Evolutionary conservation across 2,329 filamentous ascomycete species (phyloP).

Genomic region (Sporothrix pallida): DNA sequence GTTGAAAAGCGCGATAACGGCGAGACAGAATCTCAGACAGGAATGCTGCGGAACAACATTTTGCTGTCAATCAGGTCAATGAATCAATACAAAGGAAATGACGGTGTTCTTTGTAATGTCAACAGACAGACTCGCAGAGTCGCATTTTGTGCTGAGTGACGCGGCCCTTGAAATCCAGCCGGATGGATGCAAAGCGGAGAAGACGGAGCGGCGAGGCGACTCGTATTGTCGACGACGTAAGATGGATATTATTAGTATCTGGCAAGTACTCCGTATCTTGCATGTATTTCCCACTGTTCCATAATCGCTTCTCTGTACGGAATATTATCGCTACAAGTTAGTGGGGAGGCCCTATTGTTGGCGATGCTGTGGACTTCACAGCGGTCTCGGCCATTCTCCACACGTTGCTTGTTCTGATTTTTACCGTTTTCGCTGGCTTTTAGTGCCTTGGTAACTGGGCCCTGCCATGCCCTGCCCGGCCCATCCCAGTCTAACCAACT

Average conservation of each 20-base stretch:
- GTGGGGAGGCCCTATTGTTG: background rate
- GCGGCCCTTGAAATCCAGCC: background rate
- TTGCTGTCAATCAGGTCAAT: background rate
- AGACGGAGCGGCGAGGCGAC: background rate
- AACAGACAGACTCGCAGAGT: background rate
- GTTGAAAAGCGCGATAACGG: background rate
- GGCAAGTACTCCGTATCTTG: too few species aligned
- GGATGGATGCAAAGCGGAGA: background rate
- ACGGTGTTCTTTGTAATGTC: background rate
- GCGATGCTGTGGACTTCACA: background rate
- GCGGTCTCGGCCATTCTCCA: conserved; percentile 1
- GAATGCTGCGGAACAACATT: conserved; percentile 20
- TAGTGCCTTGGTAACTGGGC: background rate
- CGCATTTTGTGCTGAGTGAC: background rate
- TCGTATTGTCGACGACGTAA: background rate
- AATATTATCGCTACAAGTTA: too few species aligned
- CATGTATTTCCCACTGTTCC: too few species aligned
- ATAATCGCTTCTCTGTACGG: too few species aligned
- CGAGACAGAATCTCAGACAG: conserved; percentile 1
- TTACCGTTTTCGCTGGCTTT: background rate
- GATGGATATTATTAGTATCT: background rate
- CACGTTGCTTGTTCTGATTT: too few species aligned
- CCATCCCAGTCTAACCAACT: conserved; percentile 18
- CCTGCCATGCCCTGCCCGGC: background rate
- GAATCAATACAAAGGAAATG: background rate